Conservation (phyloP, 108 stramenopile genomes). For the Hondaea fermentalgiana region DNA sequence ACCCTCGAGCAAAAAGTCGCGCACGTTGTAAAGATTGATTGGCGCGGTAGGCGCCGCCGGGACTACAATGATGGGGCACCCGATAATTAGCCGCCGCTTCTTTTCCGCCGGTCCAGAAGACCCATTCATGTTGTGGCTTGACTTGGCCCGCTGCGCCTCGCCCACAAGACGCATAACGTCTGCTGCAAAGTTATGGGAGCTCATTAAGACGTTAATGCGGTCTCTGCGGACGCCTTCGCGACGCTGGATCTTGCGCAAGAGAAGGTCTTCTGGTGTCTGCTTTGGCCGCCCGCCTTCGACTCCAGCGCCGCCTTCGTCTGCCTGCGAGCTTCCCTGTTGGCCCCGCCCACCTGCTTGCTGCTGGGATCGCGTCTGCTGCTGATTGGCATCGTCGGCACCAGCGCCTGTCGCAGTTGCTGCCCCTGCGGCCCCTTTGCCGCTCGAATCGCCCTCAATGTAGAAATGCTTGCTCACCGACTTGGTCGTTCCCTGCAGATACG, state of each 20-base stretch:
- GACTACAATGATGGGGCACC: slow-evolving; percentile 75
- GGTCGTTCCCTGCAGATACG: not conserved
- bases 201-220: not conserved
- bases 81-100: not conserved
- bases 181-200: not conserved
- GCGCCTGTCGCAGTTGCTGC: not conserved
- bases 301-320: too few relatives aligned
- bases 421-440: not conserved
- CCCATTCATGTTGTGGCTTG: not conserved
- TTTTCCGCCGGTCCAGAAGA: not conserved
- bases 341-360: too few relatives aligned
- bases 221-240: not conserved
- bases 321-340: too few relatives aligned
- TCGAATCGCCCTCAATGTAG: not conserved
- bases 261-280: not conserved
- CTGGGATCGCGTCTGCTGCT: not conserved
- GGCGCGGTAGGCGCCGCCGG: slow-evolving; percentile 80
- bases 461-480: not conserved
- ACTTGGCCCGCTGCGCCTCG: not conserved
- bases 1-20: slow-evolving; percentile 72
- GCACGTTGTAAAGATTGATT: slow-evolving; percentile 75
- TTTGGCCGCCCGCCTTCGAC: not conserved
- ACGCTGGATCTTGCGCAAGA: not conserved
- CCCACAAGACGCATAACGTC: not conserved
- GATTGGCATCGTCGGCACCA: not conserved